Conservation (phyloP, 208 protist species). For the Trichomonas tenax region DNA sequence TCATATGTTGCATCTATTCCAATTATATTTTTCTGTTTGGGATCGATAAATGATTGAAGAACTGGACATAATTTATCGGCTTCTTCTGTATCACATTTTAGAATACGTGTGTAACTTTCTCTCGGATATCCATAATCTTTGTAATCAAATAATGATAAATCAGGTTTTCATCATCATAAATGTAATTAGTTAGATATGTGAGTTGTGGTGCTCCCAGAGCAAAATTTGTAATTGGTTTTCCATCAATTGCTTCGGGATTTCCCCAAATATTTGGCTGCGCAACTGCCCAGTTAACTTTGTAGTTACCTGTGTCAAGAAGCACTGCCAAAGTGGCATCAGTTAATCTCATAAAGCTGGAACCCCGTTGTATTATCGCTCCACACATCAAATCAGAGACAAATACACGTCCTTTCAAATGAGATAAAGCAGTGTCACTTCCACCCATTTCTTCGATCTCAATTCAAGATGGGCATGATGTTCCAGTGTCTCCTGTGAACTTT, state of each 20-base stretch:
- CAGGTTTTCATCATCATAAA: neutral
- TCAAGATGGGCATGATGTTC: neutral
- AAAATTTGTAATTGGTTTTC: neutral
- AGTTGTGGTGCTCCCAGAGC: neutral
- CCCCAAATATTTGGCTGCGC: neutral
- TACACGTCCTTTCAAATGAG: neutral
- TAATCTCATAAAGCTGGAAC: neutral
- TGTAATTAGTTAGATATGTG: neutral
- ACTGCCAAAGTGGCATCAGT: neutral
- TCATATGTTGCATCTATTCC: too few species aligned
- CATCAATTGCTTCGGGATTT: neutral
- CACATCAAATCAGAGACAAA: neutral
- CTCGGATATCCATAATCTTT: too few species aligned
- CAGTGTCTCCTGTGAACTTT: neutral
- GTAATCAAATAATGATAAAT: too few species aligned
- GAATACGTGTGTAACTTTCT: too few species aligned
- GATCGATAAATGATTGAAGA: too few species aligned
- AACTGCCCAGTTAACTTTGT: neutral
- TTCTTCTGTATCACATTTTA: too few species aligned
- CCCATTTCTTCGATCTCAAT: neutral
- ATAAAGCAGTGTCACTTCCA: neutral
- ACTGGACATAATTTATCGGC: too few species aligned
- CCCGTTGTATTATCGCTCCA: neutral
- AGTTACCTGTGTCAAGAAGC: neutral
- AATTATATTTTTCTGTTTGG: too few species aligned